Evolutionary conservation across 306 rosid species (phyloP).

Genomic region (Citrullus colocynthis): DNA sequence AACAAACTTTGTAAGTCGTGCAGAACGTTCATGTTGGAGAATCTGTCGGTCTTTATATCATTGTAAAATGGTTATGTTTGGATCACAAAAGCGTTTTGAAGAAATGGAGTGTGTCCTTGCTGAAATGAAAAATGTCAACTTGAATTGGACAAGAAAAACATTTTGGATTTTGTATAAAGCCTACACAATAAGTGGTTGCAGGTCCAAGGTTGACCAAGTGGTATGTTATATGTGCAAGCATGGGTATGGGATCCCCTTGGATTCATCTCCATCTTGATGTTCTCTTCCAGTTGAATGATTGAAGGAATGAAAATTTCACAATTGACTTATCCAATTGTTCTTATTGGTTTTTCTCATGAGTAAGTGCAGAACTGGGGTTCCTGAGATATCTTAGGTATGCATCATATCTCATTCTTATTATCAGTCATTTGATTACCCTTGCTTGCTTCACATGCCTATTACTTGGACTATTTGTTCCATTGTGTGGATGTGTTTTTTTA

Average conservation of each 20-base stretch:
- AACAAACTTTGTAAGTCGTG: slow-evolving; percentile 39
- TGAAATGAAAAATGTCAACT: slow-evolving; percentile 42
- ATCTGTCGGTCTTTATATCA: slow-evolving; percentile 54
- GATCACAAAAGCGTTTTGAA: slow-evolving; percentile 30
- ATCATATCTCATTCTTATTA: neutral
- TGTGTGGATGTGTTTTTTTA: neutral
- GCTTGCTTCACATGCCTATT: neutral
- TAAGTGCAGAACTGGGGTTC: neutral
- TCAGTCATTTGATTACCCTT: neutral
- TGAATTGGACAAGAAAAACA: slow-evolving; percentile 30
- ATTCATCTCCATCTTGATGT: slow-evolving; percentile 27
- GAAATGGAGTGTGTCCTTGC: slow-evolving; percentile 51
- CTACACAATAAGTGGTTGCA: slow-evolving; percentile 29
- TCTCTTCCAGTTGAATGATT: neutral
- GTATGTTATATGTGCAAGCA: slow-evolving; percentile 59
- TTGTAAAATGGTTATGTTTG: slow-evolving; percentile 72
- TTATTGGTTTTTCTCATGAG: neutral
- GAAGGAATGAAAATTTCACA: neutral
- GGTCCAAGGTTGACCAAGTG: slow-evolving; percentile 42
- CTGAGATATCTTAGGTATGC: neutral
- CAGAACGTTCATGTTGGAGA: slow-evolving; percentile 58
- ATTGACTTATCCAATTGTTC: neutral
- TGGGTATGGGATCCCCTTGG: slow-evolving; percentile 48
- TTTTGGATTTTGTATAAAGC: slow-evolving; percentile 57
- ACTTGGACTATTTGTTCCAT: neutral